phyloP scores from a whole-genome alignment of 768 basidiomycete species.

The Pulveroboletus sp. region DNA sequence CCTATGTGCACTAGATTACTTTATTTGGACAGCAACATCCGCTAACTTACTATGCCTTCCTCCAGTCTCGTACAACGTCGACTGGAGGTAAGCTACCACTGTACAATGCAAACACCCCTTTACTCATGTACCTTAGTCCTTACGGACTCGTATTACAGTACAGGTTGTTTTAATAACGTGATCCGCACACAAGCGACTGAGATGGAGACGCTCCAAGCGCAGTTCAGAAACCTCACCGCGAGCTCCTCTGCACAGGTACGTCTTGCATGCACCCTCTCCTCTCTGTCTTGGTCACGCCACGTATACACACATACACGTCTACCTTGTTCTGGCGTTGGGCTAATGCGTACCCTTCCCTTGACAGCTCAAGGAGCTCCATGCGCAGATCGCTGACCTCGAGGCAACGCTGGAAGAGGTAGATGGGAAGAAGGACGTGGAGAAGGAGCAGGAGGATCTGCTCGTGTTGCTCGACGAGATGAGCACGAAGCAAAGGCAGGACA shows the following conservation, averaged over 20 bases:
- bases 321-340: not conserved
- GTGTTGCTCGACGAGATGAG: slow-evolving; percentile 91
- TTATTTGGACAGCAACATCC: no score
- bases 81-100: no score
- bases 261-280: not conserved
- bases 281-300: no score
- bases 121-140: no score
- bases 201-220: slow-evolving; percentile 61
- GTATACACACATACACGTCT: not conserved
- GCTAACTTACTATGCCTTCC: no score
- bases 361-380: slow-evolving; percentile 44
- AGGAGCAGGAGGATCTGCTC: slow-evolving; percentile 94
- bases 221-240: slow-evolving; percentile 42
- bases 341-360: not conserved
- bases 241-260: slow-evolving; percentile 39
- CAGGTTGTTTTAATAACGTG: no score
- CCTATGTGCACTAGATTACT: no score
- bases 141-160: no score
- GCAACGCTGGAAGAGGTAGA: slow-evolving; percentile 48
- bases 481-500: slow-evolving; percentile 80
- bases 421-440: slow-evolving; percentile 78
- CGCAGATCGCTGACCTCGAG: slow-evolving; percentile 44
- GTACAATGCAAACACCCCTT: no score
- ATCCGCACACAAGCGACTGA: slow-evolving; percentile 80
- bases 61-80: no score